phyloP scores from a whole-genome alignment of 179 eudicot genomes.

The Sideroxylon spinosum region DNA sequence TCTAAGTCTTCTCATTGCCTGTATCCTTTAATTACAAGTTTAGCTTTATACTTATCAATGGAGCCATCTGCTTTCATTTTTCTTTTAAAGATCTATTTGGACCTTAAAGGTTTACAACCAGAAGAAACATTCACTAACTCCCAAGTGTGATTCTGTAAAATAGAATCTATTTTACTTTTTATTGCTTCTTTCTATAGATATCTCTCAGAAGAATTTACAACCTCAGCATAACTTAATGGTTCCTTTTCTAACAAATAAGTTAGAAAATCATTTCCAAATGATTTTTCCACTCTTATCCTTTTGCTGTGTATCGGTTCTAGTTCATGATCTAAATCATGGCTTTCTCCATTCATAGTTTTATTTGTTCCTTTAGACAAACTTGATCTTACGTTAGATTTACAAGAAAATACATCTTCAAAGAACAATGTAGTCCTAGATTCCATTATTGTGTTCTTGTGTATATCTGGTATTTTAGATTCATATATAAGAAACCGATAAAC shows the following conservation, averaged over 20 bases:
- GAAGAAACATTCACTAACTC: neutral
- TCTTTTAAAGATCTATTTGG: neutral
- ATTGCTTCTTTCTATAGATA: neutral
- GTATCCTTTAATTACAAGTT: neutral
- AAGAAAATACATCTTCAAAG: too few relatives aligned
- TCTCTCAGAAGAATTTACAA: neutral
- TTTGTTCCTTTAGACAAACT: too few relatives aligned
- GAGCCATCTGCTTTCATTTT: neutral
- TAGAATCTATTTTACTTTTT: neutral
- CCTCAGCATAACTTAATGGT: neutral
- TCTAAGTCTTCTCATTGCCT: neutral
- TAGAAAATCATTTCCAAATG: neutral
- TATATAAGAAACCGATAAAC: too few relatives aligned
- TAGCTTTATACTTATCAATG: neutral
- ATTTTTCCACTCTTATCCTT: neutral
- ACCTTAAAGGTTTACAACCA: neutral
- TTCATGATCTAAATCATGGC: neutral
- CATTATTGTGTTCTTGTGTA: too few relatives aligned
- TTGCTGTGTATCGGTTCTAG: neutral
- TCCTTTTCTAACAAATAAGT: too few relatives aligned
- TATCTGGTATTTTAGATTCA: too few relatives aligned
- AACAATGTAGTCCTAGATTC: too few relatives aligned
- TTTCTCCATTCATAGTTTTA: too few relatives aligned
- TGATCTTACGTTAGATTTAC: too few relatives aligned
- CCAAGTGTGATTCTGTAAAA: too few relatives aligned